Evolutionary conservation across 768 basidiomycete genomes (phyloP), one percentile per base, ranked within the genome.

Genomic region (Suillus hirtellus): DNA sequence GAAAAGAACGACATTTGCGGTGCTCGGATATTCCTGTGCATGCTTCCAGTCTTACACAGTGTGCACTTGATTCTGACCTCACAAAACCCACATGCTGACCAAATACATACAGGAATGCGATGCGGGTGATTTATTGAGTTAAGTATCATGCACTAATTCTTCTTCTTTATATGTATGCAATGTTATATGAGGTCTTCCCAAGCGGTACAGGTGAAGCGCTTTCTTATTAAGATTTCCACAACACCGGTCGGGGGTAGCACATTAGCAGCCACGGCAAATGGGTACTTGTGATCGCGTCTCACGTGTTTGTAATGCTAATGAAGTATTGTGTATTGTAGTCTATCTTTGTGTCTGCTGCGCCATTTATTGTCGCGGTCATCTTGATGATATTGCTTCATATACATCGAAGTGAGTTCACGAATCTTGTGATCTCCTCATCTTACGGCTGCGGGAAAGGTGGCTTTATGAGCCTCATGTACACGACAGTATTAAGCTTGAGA

Each of bases 101-200:
- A 11, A 42, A 34, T 35, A 49, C 54, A 7, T 42, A 17, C 44
- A 76, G 68, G 69, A 78, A 81, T 63, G 79, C 80, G 31, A 80
- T 80, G 58, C 37, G 55, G 67, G 68, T 65, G 17, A 6, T 4
- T 40, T 47, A 35, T 31, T 10, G 27, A 11, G 42, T 59, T 35
- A 15, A 47, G 31, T 24, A 34, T n/a, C 42, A 31, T 47, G 59
- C 7, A 61, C 24, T 61, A 19, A 60, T 46, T 53, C n/a, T 65
- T 52, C 61, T 12, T 17, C 17, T 58, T 27, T 43, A 73, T 79
- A 81, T 82, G 81, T 84, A 84, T 63, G 84, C 82, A 11, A 77
- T 84, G 10, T 74, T 85, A 14, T 86, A 81, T 60, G 84, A 86
- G 68, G 82, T 84, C 21, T 86, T 87, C 75, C 82, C 85, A 0